Conservation (phyloP, 805 yeast genomes). For the Brettanomyces naardenensis region DNA sequence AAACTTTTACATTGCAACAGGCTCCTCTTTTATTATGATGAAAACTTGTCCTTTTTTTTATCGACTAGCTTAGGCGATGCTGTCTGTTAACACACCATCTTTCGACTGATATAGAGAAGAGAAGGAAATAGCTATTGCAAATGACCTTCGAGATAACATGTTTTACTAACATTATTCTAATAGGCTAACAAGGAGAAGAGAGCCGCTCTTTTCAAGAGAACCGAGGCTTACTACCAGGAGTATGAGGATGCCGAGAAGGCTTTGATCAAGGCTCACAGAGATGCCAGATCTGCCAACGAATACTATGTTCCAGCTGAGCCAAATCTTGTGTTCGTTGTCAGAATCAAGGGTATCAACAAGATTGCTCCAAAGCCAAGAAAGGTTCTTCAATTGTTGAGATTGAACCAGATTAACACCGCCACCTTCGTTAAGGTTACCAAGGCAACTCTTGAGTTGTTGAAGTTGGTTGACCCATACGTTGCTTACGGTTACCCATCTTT, state of each 20-base stretch:
- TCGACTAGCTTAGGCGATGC: slow-evolving; percentile 66
- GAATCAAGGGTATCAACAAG: slow-evolving; percentile 99
- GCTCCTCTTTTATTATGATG: slow-evolving; percentile 28
- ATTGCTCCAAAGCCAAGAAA: slow-evolving; percentile 99
- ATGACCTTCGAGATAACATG: neutral
- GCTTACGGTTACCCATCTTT: slow-evolving; percentile 97
- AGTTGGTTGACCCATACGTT: slow-evolving; percentile 92
- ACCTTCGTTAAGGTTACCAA: slow-evolving; percentile 92
- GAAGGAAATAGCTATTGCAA: neutral
- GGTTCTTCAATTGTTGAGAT: slow-evolving; percentile 90
- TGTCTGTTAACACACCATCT: slow-evolving; percentile 73
- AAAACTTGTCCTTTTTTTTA: slow-evolving; percentile 35
- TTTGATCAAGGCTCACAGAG: slow-evolving; percentile 78
- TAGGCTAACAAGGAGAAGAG: slow-evolving; percentile 40
- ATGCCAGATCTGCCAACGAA: slow-evolving; percentile 89
- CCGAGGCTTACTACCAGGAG: slow-evolving; percentile 94
- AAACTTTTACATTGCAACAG: slow-evolving; percentile 1
- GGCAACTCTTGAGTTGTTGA: slow-evolving; percentile 89
- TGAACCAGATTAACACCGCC: slow-evolving; percentile 91
- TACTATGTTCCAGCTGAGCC: slow-evolving; percentile 94
- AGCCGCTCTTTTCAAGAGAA: slow-evolving; percentile 65
- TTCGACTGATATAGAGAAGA: slow-evolving; percentile 41
- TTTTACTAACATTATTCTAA: slow-evolving; percentile 21
- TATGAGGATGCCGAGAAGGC: slow-evolving; percentile 90
- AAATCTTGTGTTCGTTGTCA: slow-evolving; percentile 89